Evolutionary conservation across 2,329 filamentous ascomycete species (phyloP).

Genomic region (Beauveria rudraprayagi): DNA sequence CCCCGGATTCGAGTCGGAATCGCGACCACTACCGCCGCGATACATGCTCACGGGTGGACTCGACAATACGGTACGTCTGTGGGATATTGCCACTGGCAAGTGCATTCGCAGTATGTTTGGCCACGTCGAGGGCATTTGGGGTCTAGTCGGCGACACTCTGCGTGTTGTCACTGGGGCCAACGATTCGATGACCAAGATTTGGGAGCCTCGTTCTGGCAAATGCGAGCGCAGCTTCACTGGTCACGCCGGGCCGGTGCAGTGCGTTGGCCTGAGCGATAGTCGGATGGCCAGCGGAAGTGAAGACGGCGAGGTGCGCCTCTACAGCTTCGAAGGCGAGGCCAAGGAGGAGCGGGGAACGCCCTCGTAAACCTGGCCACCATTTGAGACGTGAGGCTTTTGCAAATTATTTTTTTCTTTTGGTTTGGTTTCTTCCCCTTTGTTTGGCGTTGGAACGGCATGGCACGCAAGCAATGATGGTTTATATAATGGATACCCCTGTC

Average conservation of each 20-base stretch:
- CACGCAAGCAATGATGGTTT: not conserved
- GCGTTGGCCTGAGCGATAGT: conserved; percentile 82
- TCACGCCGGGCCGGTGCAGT: conserved; percentile 85
- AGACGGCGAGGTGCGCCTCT: conserved; percentile 83
- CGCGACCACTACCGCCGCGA: conserved; percentile 66
- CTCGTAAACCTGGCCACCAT: conserved; percentile 24
- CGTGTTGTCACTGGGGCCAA: conserved; percentile 84
- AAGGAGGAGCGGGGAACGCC: conserved; percentile 44
- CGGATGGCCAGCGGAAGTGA: conserved; percentile 87
- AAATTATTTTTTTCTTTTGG: not conserved
- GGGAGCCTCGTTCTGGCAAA: conserved; percentile 85
- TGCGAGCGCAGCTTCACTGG: conserved; percentile 90
- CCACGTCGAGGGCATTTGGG: conserved; percentile 94
- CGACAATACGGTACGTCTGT: conserved; percentile 84
- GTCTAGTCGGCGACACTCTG: conserved; percentile 78
- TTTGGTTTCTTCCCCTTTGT: not conserved
- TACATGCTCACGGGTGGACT: conserved; percentile 93
- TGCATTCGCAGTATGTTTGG: conserved; percentile 93
- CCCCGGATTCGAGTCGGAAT: conserved; percentile 51
- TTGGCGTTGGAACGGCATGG: conserved; percentile 1
- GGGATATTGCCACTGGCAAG: conserved; percentile 75
- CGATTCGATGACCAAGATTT: conserved; percentile 87
- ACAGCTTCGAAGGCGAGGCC: conserved; percentile 58
- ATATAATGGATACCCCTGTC: conserved; percentile 4
- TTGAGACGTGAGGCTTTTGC: conserved; percentile 24